Percentiles rank a stretch among this genome's conserved stretches.
Evolutionary conservation across 23 red algal species (phyloP).

Genomic region (Pyropia yezoensis): DNA sequence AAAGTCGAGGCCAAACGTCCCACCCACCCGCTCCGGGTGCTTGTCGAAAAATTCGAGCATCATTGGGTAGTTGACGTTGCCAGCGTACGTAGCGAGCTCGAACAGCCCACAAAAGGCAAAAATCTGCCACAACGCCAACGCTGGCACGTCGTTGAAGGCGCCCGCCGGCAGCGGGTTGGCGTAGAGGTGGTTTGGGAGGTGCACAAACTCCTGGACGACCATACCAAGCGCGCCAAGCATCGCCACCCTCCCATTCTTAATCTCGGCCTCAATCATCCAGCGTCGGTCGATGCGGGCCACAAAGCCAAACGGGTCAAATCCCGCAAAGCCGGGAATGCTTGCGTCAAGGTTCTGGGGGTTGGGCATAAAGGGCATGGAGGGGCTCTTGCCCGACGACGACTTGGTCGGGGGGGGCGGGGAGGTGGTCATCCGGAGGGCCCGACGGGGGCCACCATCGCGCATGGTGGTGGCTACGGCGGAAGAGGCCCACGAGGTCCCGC

Average conservation of each 20-base stretch:
- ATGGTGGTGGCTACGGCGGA: too few species aligned
- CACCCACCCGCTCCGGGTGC: constrained; percentile 39
- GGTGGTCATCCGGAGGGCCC: too few species aligned
- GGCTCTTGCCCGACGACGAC: neutral
- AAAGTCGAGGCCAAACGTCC: constrained; percentile 61
- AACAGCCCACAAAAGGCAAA: constrained; percentile 39
- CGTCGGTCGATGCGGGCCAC: constrained; percentile 55
- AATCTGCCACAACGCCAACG: constrained; percentile 53
- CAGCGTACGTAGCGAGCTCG: constrained; percentile 59
- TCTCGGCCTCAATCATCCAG: constrained; percentile 40
- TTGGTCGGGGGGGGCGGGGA: too few species aligned
- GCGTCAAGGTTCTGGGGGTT: constrained; percentile 45
- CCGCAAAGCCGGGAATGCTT: constrained; percentile 20
- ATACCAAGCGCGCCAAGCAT: constrained; percentile 78
- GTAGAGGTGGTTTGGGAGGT: constrained; percentile 44
- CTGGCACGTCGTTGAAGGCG: constrained; percentile 13
- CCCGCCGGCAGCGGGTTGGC: constrained; percentile 20
- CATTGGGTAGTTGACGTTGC: constrained; percentile 4
- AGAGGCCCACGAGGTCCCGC: too few species aligned
- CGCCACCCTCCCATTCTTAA: constrained; percentile 67
- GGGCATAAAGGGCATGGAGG: constrained; percentile 68
- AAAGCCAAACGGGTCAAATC: constrained; percentile 79
- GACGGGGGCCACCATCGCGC: too few species aligned
- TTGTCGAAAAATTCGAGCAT: constrained; percentile 39
- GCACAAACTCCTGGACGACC: constrained; percentile 81